Evolutionary conservation across 805 yeast genomes (phyloP).

Genomic region (Myxozyma neglecta): DNA sequence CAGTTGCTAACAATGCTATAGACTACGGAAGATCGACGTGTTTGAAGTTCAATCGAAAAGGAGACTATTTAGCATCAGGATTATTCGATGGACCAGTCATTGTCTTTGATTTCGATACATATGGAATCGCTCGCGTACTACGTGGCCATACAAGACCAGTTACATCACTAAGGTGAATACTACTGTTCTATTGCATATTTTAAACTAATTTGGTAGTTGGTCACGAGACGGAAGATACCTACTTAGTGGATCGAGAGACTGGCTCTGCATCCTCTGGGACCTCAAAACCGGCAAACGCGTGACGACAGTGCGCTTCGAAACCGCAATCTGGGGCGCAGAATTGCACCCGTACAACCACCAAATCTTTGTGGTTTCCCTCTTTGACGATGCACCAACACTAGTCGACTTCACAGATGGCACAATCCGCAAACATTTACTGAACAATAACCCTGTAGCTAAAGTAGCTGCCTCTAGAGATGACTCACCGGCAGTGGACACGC

Average conservation of each 20-base stretch:
- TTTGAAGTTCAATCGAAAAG: conserved; percentile 66
- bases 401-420: conserved; percentile 44
- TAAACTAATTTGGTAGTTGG: conserved; percentile 51
- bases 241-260: conserved; percentile 73
- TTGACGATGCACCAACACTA: conserved; percentile 60
- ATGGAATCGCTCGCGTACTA: conserved; percentile 55
- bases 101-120: conserved; percentile 71
- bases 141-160: conserved; percentile 70
- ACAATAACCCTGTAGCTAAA: not conserved
- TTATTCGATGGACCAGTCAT: conserved; percentile 69
- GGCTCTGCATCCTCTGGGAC: conserved; percentile 84
- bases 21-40: conserved; percentile 56
- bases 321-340: conserved; percentile 71
- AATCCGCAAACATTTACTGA: conserved; percentile 17
- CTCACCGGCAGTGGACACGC: conserved; percentile 24
- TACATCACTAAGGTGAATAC: conserved; percentile 54
- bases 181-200: too few relatives aligned
- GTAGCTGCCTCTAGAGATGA: conserved; percentile 17
- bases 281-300: conserved; percentile 47
- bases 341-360: conserved; percentile 43
- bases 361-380: conserved; percentile 61
- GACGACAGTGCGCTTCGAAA: conserved; percentile 54
- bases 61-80: conserved; percentile 86
- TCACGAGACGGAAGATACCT: conserved; percentile 67
- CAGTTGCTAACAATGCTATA: conserved; percentile 2